phyloP scores from a whole-genome alignment of 108 stramenopile species.

The Hondaea fermentalgiana region DNA sequence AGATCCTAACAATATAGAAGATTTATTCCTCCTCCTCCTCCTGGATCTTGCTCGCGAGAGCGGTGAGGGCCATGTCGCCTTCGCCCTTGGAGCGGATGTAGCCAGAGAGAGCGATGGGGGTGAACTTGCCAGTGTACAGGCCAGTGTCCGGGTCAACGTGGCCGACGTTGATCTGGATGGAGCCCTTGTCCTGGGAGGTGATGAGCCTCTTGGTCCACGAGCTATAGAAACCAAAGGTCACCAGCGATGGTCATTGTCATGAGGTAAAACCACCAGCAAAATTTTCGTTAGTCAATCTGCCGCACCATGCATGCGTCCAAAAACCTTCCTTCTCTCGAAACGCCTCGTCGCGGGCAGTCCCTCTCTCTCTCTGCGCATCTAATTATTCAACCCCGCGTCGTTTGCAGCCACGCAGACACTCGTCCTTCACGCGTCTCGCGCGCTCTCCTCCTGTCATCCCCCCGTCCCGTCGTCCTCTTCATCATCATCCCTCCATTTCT shows the following conservation, averaged over 20 bases:
- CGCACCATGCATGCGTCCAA: too few relatives aligned
- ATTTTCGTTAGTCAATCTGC: too few relatives aligned
- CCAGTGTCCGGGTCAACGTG: slow-evolving; percentile 88
- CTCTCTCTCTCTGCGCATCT: too few relatives aligned
- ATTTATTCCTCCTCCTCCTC: slow-evolving; percentile 20
- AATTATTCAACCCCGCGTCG: too few relatives aligned
- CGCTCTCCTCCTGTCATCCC: too few relatives aligned
- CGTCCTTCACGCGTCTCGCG: too few relatives aligned
- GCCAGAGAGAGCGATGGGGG: slow-evolving; percentile 70
- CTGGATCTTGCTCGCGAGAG: slow-evolving; percentile 66
- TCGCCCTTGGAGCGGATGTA: slow-evolving; percentile 80
- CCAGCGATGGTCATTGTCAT: too few relatives aligned
- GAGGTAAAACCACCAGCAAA: too few relatives aligned
- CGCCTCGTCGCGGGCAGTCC: too few relatives aligned
- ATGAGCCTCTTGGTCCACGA: slow-evolving; percentile 88
- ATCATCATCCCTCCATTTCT: neutral
- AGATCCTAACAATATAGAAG: neutral
- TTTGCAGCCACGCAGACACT: too few relatives aligned
- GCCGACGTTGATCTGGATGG: slow-evolving; percentile 91
- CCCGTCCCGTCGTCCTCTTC: neutral
- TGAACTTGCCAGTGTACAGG: slow-evolving; percentile 68
- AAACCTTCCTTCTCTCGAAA: too few relatives aligned
- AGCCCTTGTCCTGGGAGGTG: slow-evolving; percentile 82
- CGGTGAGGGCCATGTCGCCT: slow-evolving; percentile 78
- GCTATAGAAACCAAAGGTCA: slow-evolving; percentile 21